Percentiles rank a stretch among this genome's conserved stretches.
Conservation (phyloP, 1,284 basidiomycete genomes). For the Ceratobasidium sp. region DNA sequence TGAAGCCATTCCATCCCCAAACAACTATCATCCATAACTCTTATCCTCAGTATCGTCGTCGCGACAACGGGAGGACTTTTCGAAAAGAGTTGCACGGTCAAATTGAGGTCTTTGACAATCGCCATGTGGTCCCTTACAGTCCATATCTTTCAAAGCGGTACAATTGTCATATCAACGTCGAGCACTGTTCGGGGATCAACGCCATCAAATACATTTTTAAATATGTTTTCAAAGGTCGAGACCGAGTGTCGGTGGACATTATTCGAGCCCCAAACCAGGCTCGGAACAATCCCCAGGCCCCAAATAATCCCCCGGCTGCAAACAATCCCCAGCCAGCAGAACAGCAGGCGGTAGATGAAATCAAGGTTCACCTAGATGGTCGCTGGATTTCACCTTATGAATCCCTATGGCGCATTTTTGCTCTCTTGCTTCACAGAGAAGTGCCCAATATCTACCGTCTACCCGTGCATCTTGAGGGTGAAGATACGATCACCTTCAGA, state of each 20-base stretch:
- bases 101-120: slow-evolving; percentile 54
- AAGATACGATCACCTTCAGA: slow-evolving; percentile 59
- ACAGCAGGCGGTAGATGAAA: slow-evolving; percentile 54
- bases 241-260: slow-evolving; percentile 58
- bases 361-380: slow-evolving; percentile 57
- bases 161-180: slow-evolving; percentile 66
- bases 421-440: slow-evolving; percentile 57
- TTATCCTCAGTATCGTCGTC: slow-evolving; percentile 56
- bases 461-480: slow-evolving; percentile 58
- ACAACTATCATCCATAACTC: slow-evolving; percentile 60
- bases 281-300: no score
- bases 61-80: slow-evolving; percentile 6
- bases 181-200: slow-evolving; percentile 56
- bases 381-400: slow-evolving; percentile 60
- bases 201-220: slow-evolving; percentile 64
- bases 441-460: slow-evolving; percentile 59
- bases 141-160: slow-evolving; percentile 56
- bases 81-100: neutral
- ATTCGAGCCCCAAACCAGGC: no score
- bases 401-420: slow-evolving; percentile 58
- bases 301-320: no score
- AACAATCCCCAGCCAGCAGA: neutral
- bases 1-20: slow-evolving; percentile 54
- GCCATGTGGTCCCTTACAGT: slow-evolving; percentile 60
- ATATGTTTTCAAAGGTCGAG: slow-evolving; percentile 65